These are phyloP conservation scores for Boletus tylopilopsis DNA, from an alignment of 768 basidiomycete genomes.

Conservation along the genomic window DNA sequence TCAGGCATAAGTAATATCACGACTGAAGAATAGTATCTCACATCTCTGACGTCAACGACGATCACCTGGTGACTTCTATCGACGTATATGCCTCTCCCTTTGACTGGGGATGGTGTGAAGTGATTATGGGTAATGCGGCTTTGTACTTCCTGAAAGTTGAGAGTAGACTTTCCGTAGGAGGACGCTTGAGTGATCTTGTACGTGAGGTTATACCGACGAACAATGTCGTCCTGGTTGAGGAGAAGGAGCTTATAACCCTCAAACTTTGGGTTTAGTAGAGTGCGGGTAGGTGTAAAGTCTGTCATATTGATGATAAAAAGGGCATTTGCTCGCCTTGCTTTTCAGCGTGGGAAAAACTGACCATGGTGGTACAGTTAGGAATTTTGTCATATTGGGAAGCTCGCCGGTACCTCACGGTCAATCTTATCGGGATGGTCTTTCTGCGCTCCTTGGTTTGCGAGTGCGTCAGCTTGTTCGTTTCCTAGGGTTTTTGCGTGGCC, in stretches of 20 bases:
- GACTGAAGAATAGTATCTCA: conserved; percentile 34
- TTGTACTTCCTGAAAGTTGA: conserved; percentile 80
- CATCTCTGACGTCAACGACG: conserved; percentile 52
- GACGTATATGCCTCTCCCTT: conserved; percentile 57
- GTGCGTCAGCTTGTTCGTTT: too few relatives aligned
- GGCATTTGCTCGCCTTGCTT: too few relatives aligned
- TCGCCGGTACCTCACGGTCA: too few relatives aligned
- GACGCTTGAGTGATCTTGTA: conserved; percentile 48
- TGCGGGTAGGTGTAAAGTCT: conserved; percentile 43
- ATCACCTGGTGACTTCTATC: conserved; percentile 63
- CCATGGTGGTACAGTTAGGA: too few relatives aligned
- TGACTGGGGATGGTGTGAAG: conserved; percentile 47
- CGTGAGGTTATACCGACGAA: conserved; percentile 46
- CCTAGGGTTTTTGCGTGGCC: too few relatives aligned
- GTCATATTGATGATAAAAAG: conserved; percentile 23
- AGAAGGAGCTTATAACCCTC: conserved; percentile 78
- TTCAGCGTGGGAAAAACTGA: too few relatives aligned
- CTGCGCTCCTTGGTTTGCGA: too few relatives aligned
- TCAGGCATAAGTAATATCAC: conserved; percentile 20
- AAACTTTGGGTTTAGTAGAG: conserved; percentile 75
- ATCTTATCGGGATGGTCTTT: too few relatives aligned
- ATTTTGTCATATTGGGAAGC: too few relatives aligned
- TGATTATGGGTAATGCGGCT: conserved; percentile 86
- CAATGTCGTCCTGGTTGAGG: conserved; percentile 55
- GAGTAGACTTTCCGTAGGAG: conserved; percentile 53